These are phyloP conservation scores for Cenchrus fungigraminus DNA, from an alignment of 176 grass and related monocot genomes.

Conservation along the genomic window DNA sequence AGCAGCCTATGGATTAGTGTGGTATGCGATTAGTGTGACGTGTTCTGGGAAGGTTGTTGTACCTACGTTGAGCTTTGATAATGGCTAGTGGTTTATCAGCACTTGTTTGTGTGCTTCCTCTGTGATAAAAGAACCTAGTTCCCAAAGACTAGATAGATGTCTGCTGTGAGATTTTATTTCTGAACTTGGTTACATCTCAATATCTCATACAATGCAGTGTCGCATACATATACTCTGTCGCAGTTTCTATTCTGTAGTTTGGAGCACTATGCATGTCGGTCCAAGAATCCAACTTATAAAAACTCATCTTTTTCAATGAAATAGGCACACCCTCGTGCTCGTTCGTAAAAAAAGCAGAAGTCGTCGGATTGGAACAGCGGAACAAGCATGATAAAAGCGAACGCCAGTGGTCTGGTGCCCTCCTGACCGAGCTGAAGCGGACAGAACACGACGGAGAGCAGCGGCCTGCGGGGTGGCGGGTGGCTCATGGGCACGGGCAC, in stretches of 20 bases:
- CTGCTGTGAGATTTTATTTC: background rate
- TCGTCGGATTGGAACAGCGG: too few species aligned
- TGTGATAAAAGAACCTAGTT: background rate
- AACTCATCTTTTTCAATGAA: too few species aligned
- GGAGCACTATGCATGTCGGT: too few species aligned
- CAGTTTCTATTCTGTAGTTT: too few species aligned
- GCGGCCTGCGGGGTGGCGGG: conserved; percentile 13
- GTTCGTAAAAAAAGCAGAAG: too few species aligned
- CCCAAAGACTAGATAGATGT: background rate
- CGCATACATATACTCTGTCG: background rate
- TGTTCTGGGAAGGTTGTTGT: background rate
- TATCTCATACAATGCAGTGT: background rate
- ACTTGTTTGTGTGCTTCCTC: background rate
- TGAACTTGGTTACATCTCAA: background rate
- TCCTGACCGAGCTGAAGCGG: too few species aligned
- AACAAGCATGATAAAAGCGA: background rate
- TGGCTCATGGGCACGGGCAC: background rate
- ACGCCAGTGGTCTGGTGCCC: background rate
- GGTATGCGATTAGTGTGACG: background rate
- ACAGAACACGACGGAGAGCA: too few species aligned
- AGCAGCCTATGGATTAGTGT: too few species aligned
- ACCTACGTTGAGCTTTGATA: background rate
- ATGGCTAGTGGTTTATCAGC: background rate
- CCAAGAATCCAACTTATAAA: too few species aligned
- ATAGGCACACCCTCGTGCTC: too few species aligned